Percentiles rank a stretch among this genome's conserved stretches.
Conservation (phyloP, 768 basidiomycete species). For the Udeniomyces megalosporus region DNA sequence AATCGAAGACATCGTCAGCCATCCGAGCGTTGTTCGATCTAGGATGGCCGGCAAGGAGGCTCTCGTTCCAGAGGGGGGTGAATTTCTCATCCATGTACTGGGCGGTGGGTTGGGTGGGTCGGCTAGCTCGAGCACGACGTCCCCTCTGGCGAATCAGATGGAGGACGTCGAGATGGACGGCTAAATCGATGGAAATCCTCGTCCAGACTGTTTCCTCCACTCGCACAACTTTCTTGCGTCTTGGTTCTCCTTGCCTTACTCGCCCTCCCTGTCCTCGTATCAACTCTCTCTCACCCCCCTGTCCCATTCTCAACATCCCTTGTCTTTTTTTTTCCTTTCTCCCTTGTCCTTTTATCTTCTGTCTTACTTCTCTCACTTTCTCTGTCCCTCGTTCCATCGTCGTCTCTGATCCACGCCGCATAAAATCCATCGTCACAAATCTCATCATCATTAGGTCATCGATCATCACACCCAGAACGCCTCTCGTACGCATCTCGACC, state of each 20-base stretch:
- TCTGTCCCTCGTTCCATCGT: no score
- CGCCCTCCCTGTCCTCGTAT: no score
- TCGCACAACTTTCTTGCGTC: no score
- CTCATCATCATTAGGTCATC: no score
- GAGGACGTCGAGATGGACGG: slow-evolving; percentile 7
- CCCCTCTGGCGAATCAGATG: not conserved
- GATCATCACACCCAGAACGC: no score
- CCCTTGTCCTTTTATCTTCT: not conserved
- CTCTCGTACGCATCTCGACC: no score
- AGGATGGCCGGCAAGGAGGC: slow-evolving; percentile 26
- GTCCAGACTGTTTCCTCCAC: not conserved
- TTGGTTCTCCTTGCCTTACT: not conserved
- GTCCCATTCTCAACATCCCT: not conserved
- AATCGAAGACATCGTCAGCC: slow-evolving; percentile 42
- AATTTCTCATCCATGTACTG: slow-evolving; percentile 49
- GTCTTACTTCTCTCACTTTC: no score
- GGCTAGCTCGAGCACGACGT: not conserved
- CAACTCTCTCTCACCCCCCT: not conserved
- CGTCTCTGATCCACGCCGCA: no score
- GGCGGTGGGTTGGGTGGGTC: slow-evolving; percentile 24
- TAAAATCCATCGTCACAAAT: no score
- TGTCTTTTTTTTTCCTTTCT: not conserved
- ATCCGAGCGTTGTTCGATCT: slow-evolving; percentile 45
- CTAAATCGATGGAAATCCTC: not conserved
- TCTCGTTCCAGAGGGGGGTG: slow-evolving; percentile 43